Percentiles rank a stretch among this genome's conserved stretches.
Conservation (phyloP, 2,329 filamentous ascomycete genomes). For the Septoria linicola region DNA sequence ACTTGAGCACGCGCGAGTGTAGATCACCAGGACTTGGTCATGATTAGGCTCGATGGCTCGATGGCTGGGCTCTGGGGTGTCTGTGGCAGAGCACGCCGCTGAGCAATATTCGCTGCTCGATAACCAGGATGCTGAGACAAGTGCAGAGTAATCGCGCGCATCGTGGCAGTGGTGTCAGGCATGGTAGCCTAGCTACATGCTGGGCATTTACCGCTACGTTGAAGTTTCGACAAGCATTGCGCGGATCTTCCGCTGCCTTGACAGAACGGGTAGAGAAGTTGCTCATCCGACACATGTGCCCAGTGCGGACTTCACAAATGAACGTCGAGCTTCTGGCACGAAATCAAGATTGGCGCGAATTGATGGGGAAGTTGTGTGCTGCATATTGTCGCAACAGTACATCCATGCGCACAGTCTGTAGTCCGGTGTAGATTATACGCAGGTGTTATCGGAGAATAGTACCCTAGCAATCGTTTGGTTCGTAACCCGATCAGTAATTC, state of each 20-base stretch:
- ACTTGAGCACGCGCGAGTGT: conserved; percentile 1
- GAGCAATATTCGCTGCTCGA: background rate
- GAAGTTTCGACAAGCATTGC: conserved; percentile 6
- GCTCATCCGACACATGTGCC: conserved; percentile 1
- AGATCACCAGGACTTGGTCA: conserved; percentile 7
- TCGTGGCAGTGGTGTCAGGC: background rate
- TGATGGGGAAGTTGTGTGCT: too few relatives aligned
- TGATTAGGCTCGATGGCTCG: background rate
- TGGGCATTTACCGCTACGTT: background rate
- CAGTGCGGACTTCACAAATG: background rate
- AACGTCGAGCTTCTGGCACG: background rate
- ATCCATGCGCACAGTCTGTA: too few relatives aligned
- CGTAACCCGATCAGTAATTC: too few relatives aligned
- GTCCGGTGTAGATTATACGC: too few relatives aligned
- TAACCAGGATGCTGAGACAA: conserved; percentile 13
- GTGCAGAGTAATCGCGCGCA: conserved; percentile 3
- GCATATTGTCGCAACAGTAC: too few relatives aligned
- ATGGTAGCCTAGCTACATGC: background rate
- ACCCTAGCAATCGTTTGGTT: too few relatives aligned
- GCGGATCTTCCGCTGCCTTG: conserved; percentile 10
- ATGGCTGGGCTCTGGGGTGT: background rate
- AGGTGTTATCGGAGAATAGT: too few relatives aligned
- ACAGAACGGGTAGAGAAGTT: background rate
- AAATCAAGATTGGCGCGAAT: too few relatives aligned
- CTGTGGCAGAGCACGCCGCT: background rate